Evolutionary conservation across 2,329 filamentous ascomycete species (phyloP).

Genomic region (Penicillium paneum): DNA sequence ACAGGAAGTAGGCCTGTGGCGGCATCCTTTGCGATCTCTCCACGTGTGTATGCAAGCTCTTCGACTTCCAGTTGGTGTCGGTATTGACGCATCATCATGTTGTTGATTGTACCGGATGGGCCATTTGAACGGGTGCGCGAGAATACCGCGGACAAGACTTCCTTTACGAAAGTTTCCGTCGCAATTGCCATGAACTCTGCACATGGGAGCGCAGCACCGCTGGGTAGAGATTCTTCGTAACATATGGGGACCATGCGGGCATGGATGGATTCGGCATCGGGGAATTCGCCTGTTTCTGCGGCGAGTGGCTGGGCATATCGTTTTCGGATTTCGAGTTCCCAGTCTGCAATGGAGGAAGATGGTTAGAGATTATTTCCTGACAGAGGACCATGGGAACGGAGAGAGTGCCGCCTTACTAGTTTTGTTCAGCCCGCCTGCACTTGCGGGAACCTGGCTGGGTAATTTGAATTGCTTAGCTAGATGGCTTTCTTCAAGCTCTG

Average conservation of each 20-base stretch:
- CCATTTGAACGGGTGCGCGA: constrained; percentile 56
- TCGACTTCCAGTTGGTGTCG: constrained; percentile 70
- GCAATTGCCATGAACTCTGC: constrained; percentile 61
- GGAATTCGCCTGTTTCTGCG: constrained; percentile 62
- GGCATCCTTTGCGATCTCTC: constrained; percentile 70
- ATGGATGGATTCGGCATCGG: constrained; percentile 55
- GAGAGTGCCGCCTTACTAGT: constrained; percentile 57
- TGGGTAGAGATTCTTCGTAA: constrained; percentile 60
- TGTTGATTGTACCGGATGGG: constrained; percentile 61
- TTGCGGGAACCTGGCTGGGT: constrained; percentile 62
- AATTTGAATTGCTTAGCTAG: constrained; percentile 49
- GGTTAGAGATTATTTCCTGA: constrained; percentile 15
- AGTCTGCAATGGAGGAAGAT: constrained; percentile 42
- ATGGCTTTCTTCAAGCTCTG: constrained; percentile 44
- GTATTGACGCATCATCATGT: constrained; percentile 78
- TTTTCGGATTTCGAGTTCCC: constrained; percentile 64
- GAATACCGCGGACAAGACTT: constrained; percentile 55
- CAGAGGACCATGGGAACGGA: constrained; percentile 2
- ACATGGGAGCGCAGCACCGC: constrained; percentile 52
- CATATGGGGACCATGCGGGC: constrained; percentile 63
- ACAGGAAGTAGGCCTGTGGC: constrained; percentile 71
- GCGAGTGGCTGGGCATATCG: constrained; percentile 61
- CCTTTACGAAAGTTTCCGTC: constrained; percentile 62
- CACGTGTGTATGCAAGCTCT: constrained; percentile 68
- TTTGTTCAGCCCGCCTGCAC: constrained; percentile 73